Percentiles rank a stretch among this genome's conserved stretches.
phyloP scores from a whole-genome alignment of 345 rosid genomes.

The Hypericum androsaemum region DNA sequence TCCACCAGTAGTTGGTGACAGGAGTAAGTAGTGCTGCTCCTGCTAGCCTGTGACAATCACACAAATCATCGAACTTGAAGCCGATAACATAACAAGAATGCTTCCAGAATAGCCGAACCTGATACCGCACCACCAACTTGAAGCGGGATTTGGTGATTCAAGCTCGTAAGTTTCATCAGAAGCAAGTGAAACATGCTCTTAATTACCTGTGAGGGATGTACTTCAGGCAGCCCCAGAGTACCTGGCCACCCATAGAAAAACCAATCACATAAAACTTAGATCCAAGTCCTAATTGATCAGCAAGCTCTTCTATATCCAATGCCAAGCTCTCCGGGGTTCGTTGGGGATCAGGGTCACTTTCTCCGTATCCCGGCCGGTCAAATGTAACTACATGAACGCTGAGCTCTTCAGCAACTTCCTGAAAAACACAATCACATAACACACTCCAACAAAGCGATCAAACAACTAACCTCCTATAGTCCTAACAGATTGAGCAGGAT shows the following conservation, averaged over 20 bases:
- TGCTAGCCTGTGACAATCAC: background rate
- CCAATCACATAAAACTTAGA: slow-evolving; percentile 1
- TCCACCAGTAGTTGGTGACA: slow-evolving; percentile 3
- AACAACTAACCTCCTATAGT: background rate
- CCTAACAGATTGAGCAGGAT: background rate
- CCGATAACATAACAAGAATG: too few species aligned
- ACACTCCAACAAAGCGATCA: background rate
- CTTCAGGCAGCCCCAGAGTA: slow-evolving; percentile 2
- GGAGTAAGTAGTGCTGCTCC: slow-evolving; percentile 1
- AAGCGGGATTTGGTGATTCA: too few species aligned
- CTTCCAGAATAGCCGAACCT: too few species aligned
- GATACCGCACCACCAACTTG: too few species aligned
- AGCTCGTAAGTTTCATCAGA: too few species aligned
- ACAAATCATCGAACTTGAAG: too few species aligned
- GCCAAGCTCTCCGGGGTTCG: background rate
- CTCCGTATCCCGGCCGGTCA: background rate
- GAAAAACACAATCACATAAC: background rate
- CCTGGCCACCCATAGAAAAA: slow-evolving; percentile 1
- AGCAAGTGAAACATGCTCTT: background rate
- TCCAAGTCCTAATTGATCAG: background rate
- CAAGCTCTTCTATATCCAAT: slow-evolving; percentile 3
- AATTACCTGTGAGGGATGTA: slow-evolving; percentile 1
- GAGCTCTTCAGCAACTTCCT: slow-evolving; percentile 2
- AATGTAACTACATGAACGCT: background rate
- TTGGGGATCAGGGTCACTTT: background rate